Conservation (phyloP, 2,329 filamentous ascomycete species). For the Pseudogymnoascus sp. region DNA sequence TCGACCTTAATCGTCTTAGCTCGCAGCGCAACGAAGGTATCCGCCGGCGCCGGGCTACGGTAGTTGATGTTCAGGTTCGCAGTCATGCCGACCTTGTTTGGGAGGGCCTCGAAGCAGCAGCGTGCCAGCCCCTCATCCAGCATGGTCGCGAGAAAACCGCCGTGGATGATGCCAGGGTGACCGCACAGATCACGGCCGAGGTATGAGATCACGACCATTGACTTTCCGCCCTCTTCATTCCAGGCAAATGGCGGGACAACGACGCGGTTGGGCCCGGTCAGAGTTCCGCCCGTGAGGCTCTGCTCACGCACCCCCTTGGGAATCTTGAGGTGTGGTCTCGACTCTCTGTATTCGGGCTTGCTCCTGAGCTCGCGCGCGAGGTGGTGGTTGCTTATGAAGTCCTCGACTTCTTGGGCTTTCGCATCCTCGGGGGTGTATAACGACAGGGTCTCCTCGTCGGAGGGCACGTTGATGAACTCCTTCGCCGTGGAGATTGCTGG, state of each 20-base stretch:
- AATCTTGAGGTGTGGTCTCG: constrained; percentile 80
- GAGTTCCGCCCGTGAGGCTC: constrained; percentile 73
- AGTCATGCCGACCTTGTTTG: constrained; percentile 77
- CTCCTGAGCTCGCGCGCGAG: constrained; percentile 60
- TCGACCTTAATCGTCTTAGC: constrained; percentile 79
- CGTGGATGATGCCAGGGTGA: constrained; percentile 84
- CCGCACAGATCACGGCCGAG: constrained; percentile 75
- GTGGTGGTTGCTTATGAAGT: constrained; percentile 66
- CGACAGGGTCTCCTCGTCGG: constrained; percentile 64
- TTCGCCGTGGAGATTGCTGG: constrained; percentile 42
- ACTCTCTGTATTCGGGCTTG: constrained; percentile 60
- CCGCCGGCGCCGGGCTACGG: constrained; percentile 67
- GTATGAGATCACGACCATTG: constrained; percentile 64
- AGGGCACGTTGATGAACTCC: constrained; percentile 44
- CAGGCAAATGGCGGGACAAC: constrained; percentile 75
- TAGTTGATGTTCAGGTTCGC: constrained; percentile 81
- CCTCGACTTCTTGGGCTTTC: constrained; percentile 51
- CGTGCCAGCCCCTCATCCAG: constrained; percentile 83
- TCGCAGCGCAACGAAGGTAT: constrained; percentile 65
- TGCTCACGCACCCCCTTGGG: constrained; percentile 59
- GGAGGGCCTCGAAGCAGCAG: constrained; percentile 80
- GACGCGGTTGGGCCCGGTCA: constrained; percentile 67
- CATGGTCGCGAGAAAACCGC: constrained; percentile 83
- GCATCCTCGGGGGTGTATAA: constrained; percentile 53
- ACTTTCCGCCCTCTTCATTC: constrained; percentile 59